Evolutionary conservation across 116 monocot species (phyloP).

Genomic region (Trichopus zeylanicus): DNA sequence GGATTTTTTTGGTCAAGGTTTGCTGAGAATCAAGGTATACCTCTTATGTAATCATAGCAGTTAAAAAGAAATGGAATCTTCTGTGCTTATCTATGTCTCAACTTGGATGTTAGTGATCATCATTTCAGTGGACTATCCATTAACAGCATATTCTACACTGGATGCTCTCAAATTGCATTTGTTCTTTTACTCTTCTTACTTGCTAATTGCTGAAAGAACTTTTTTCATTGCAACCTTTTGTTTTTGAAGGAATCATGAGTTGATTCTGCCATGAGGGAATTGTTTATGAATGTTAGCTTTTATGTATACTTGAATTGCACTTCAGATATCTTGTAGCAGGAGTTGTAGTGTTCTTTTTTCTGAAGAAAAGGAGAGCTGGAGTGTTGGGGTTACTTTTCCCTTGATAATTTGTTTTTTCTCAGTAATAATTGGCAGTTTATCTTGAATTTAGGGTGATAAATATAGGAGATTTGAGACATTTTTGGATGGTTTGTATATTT

Average conservation of each 20-base stretch:
- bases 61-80: neutral
- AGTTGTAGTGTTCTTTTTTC: too few species aligned
- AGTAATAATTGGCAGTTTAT: too few species aligned
- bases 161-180: neutral
- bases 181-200: neutral
- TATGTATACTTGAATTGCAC: neutral
- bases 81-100: neutral
- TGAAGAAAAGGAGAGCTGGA: too few species aligned
- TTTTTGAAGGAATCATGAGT: neutral
- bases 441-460: neutral
- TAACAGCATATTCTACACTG: neutral
- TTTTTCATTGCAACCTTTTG: too few species aligned
- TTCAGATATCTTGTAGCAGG: neutral
- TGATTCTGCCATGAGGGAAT: neutral
- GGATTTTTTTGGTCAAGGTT: conserved; percentile 56
- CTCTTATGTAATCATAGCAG: neutral
- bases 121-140: neutral
- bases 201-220: neutral
- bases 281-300: neutral
- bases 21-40: conserved; percentile 41
- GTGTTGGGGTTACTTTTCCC: too few species aligned
- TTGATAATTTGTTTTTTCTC: too few species aligned
- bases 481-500: too few species aligned
- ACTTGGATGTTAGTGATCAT: conserved; percentile 1
- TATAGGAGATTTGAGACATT: neutral